phyloP scores from a whole-genome alignment of 805 yeast species.

The Starmera dryadoides region DNA sequence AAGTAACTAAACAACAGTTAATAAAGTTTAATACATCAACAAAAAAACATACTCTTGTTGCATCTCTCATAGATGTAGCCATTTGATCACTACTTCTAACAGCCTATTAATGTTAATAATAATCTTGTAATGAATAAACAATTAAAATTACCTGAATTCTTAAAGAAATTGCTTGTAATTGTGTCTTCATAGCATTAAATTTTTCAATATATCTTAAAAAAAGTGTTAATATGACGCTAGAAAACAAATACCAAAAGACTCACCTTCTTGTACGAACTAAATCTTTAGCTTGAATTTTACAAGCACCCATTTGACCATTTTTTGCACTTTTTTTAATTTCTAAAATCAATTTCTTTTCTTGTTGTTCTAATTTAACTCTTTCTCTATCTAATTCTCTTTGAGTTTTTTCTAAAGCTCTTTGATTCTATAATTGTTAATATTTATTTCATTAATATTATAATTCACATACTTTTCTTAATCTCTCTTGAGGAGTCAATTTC shows the following conservation, averaged over 20 bases:
- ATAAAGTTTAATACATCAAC: background rate
- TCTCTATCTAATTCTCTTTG: conserved; percentile 92
- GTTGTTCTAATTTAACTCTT: conserved; percentile 75
- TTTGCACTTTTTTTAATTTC: conserved; percentile 93
- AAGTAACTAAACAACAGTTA: conserved; percentile 32
- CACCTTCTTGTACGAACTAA: conserved; percentile 71
- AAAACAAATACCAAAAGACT: conserved; percentile 17
- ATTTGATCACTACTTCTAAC: conserved; percentile 92
- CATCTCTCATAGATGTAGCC: conserved; percentile 92
- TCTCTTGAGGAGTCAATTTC: conserved; percentile 88
- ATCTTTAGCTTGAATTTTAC: conserved; percentile 94
- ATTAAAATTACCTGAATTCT: conserved; percentile 50
- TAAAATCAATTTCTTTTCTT: conserved; percentile 77
- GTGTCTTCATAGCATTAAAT: conserved; percentile 92
- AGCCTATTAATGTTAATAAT: conserved; percentile 23
- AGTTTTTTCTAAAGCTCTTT: conserved; percentile 88
- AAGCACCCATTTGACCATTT: conserved; percentile 79
- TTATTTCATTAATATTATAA: background rate
- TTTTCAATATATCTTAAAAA: conserved; percentile 53
- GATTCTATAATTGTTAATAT: conserved; percentile 44
- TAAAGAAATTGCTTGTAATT: conserved; percentile 87
- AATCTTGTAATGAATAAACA: too few relatives aligned
- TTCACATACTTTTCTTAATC: conserved; percentile 59
- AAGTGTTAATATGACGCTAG: background rate
- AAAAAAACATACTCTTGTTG: conserved; percentile 53